Percentiles rank a stretch among this genome's conserved stretches.
These are phyloP conservation scores for Scalesia atractyloides DNA, from an alignment of 129 eudicot species.

Conservation along the genomic window DNA sequence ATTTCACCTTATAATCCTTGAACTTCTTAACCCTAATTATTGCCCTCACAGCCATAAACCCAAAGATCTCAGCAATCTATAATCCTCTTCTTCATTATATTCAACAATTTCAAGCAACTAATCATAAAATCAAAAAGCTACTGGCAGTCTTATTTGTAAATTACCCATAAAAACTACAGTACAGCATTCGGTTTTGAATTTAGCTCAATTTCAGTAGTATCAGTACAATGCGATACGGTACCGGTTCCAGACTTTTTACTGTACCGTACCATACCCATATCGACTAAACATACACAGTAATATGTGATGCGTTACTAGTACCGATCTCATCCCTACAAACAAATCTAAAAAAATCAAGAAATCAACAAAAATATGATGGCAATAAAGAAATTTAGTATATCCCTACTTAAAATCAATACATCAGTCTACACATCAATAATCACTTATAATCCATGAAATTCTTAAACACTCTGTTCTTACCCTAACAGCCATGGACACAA, in stretches of 20 bases:
- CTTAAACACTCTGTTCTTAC: not conserved
- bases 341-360: not conserved
- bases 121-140: conserved; percentile 4
- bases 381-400: not conserved
- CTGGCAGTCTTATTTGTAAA: not conserved
- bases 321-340: too few species aligned
- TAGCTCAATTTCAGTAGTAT: too few species aligned
- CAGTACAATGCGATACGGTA: too few species aligned
- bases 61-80: not conserved
- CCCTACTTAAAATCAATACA: conserved; percentile 8
- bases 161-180: too few species aligned
- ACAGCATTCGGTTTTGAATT: too few species aligned
- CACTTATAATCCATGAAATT: not conserved
- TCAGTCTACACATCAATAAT: conserved; percentile 13
- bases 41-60: not conserved
- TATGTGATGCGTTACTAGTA: too few species aligned
- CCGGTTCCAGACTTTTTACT: too few species aligned
- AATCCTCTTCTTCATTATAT: conserved; percentile 13
- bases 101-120: conserved; percentile 20
- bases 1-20: conserved; percentile 1
- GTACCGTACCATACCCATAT: too few species aligned
- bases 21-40: not conserved
- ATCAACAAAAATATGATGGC: not conserved
- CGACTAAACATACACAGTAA: too few species aligned
- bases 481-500: not conserved